These are phyloP conservation scores for Dactylellina haptotyla DNA, from an alignment of 2,329 filamentous ascomycete genomes.

Conservation along the genomic window DNA sequence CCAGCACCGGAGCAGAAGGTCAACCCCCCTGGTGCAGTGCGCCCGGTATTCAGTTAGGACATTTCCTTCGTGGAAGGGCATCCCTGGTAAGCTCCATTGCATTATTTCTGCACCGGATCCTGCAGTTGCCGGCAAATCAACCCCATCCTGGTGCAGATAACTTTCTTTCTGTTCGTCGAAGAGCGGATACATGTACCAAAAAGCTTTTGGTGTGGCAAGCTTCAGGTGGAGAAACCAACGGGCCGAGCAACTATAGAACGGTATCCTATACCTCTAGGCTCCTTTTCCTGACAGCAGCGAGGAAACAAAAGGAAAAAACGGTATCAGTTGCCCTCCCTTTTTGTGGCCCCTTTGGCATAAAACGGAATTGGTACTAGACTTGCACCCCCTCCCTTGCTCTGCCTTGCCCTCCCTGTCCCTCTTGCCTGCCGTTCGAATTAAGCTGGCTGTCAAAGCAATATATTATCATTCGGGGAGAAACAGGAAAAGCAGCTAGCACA, in stretches of 20 bases:
- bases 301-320: conserved; percentile 53
- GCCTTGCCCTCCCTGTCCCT: conserved; percentile 51
- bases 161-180: conserved; percentile 41
- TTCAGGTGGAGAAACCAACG: conserved; percentile 54
- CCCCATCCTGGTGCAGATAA: conserved; percentile 49
- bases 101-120: conserved; percentile 47
- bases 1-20: conserved; percentile 35
- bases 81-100: conserved; percentile 49
- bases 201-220: conserved; percentile 53
- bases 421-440: conserved; percentile 53
- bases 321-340: conserved; percentile 52
- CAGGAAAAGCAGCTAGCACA: conserved; percentile 44
- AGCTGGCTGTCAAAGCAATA: conserved; percentile 55
- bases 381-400: conserved; percentile 53
- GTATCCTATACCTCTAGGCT: conserved; percentile 53
- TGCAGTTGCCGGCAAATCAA: conserved; percentile 53
- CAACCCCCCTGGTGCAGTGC: conserved; percentile 39
- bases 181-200: conserved; percentile 52
- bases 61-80: conserved; percentile 1
- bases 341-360: conserved; percentile 54
- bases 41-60: conserved; percentile 32
- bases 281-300: conserved; percentile 54
- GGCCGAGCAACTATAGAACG: conserved; percentile 54
- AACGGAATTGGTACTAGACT: conserved; percentile 52
- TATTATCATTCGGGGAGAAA: conserved; percentile 46